Evolutionary conservation across 148 eudicot genomes (phyloP).

Genomic region (Beta vulgaris): DNA sequence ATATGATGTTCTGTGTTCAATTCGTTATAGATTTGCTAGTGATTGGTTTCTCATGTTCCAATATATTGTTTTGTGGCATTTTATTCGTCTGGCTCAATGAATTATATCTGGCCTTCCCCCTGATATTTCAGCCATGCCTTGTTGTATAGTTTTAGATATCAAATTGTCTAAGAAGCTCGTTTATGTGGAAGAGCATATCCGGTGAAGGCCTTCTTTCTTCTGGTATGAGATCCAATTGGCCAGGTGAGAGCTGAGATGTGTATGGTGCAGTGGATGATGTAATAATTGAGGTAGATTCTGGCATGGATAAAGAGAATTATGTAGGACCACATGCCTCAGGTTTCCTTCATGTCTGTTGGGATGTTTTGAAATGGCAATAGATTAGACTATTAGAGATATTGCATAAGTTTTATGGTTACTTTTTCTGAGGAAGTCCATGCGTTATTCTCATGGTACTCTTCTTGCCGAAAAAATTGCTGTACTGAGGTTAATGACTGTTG

Average conservation of each 20-base stretch:
- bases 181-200: background rate
- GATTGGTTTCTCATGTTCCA: background rate
- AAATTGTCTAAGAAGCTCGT: background rate
- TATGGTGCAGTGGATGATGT: too few relatives aligned
- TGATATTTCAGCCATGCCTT: background rate
- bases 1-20: background rate
- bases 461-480: background rate
- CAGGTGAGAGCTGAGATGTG: background rate
- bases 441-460: background rate
- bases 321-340: background rate
- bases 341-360: background rate
- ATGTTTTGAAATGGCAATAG: background rate
- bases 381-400: background rate
- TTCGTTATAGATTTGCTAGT: background rate
- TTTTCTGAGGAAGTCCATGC: background rate
- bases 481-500: background rate
- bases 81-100: background rate
- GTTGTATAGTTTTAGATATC: background rate
- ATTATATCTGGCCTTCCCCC: background rate
- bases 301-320: background rate
- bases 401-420: too few relatives aligned
- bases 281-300: background rate
- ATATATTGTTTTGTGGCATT: background rate
- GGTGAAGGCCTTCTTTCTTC: background rate
- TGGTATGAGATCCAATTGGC: background rate